Evolutionary conservation across 352 stramenopile species (phyloP).

Genomic region (Phytophthora boehmeriae): DNA sequence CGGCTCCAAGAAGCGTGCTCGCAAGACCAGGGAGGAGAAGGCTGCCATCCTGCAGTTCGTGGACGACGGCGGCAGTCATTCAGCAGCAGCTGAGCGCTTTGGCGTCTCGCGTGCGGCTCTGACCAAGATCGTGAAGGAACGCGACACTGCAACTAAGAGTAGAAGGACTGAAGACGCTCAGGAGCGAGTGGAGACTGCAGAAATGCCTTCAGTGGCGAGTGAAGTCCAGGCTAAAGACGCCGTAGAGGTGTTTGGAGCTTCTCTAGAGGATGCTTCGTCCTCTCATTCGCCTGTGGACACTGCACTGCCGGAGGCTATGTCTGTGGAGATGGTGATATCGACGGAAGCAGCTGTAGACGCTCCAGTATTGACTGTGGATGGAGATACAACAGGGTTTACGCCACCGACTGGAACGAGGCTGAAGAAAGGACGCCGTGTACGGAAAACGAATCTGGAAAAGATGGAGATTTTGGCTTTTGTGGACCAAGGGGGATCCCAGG

Average conservation of each 20-base stretch:
- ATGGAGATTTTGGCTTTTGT: constrained; percentile 84
- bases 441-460: constrained; percentile 86
- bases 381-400: constrained; percentile 2
- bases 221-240: not conserved
- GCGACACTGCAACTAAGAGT: constrained; percentile 29
- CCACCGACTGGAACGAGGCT: constrained; percentile 12
- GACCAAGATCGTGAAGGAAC: constrained; percentile 69
- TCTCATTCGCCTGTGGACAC: constrained; percentile 4
- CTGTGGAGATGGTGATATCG: constrained; percentile 22
- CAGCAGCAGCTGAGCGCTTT: constrained; percentile 57
- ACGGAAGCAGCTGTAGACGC: constrained; percentile 15
- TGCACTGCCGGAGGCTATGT: not conserved
- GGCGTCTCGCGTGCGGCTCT: constrained; percentile 58
- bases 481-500: constrained; percentile 78
- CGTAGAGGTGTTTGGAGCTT: not conserved
- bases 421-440: constrained; percentile 67
- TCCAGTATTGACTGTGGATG: constrained; percentile 1
- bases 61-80: constrained; percentile 52
- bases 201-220: too few species aligned
- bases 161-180: not conserved
- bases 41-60: constrained; percentile 59
- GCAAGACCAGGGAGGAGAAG: constrained; percentile 59
- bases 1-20: constrained; percentile 42
- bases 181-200: too few species aligned
- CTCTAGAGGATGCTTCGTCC: not conserved